A percentile compares a stretch with the other conserved stretches of the same genome.
Evolutionary conservation across 2,329 filamentous ascomycete species (phyloP).

Genomic region (Trichoderma cornu-damae): DNA sequence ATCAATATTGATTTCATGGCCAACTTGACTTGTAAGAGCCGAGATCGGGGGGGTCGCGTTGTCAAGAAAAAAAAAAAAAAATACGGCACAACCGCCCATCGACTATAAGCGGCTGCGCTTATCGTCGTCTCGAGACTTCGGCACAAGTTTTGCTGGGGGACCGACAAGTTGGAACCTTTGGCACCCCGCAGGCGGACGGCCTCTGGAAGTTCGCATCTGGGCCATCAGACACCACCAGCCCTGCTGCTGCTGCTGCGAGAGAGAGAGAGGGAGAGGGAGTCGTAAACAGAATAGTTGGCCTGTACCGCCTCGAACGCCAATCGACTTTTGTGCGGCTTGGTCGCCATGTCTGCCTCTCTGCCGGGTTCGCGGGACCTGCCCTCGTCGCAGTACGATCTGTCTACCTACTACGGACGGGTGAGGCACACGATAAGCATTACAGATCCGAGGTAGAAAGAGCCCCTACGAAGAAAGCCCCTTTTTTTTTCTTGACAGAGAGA

Average conservation of each 20-base stretch:
- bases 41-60: conserved; percentile 22
- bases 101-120: conserved; percentile 21
- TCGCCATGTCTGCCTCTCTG: conserved; percentile 58
- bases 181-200: conserved; percentile 16
- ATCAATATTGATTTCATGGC: no score
- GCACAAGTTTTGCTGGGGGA: conserved; percentile 13
- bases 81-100: no score
- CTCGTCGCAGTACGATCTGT: conserved; percentile 85
- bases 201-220: neutral
- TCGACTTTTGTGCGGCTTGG: neutral
- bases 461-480: neutral
- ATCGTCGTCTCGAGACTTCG: conserved; percentile 21
- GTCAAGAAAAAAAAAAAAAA: no score
- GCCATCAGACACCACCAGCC: neutral
- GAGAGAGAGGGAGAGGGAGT: no score
- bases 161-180: conserved; percentile 3
- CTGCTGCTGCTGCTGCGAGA: no score
- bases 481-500: no score
- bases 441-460: conserved; percentile 96
- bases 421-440: conserved; percentile 82
- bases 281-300: neutral
- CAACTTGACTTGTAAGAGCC: conserved; percentile 18
- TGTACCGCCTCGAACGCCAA: neutral
- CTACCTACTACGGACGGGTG: conserved; percentile 92
- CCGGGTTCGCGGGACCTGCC: conserved; percentile 75